Conservation (phyloP, 2,329 filamentous ascomycete species). For the Zopfia rhizophila region DNA sequence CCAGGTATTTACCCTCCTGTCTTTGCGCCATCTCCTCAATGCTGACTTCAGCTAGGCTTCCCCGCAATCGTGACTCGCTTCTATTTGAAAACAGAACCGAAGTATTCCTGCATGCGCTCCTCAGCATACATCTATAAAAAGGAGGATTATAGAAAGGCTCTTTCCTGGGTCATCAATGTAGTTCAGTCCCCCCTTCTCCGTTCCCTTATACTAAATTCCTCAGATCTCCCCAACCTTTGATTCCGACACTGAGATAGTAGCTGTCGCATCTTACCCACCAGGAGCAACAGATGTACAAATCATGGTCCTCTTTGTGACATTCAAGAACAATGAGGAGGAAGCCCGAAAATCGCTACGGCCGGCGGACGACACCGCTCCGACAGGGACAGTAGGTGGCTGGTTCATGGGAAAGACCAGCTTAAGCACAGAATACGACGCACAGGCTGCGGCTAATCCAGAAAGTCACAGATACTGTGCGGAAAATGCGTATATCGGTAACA, state of each 20-base stretch:
- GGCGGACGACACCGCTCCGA: conserved; percentile 53
- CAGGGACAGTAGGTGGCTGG: no score
- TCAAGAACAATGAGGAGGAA: conserved; percentile 51
- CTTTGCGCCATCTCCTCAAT: not conserved
- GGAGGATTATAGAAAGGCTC: conserved; percentile 56
- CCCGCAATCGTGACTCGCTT: conserved; percentile 64
- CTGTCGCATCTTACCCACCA: conserved; percentile 45
- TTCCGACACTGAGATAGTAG: conserved; percentile 54
- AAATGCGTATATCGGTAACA: no score
- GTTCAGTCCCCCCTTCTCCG: conserved; percentile 11
- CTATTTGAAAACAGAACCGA: conserved; percentile 55
- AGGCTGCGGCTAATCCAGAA: no score
- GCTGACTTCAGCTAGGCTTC: conserved; percentile 52
- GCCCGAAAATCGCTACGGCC: conserved; percentile 50
- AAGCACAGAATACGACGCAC: no score
- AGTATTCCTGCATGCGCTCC: conserved; percentile 35
- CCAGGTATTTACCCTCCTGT: conserved; percentile 54
- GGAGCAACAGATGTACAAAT: conserved; percentile 40
- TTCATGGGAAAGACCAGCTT: no score
- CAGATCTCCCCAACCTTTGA: conserved; percentile 47
- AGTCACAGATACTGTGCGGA: no score
- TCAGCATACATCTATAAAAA: conserved; percentile 61
- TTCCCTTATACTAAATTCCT: not conserved
- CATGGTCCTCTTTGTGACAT: conserved; percentile 55
- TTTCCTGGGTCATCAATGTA: conserved; percentile 61